phyloP scores from a whole-genome alignment of 2,329 filamentous ascomycete species.

The Colletotrichum sp. region DNA sequence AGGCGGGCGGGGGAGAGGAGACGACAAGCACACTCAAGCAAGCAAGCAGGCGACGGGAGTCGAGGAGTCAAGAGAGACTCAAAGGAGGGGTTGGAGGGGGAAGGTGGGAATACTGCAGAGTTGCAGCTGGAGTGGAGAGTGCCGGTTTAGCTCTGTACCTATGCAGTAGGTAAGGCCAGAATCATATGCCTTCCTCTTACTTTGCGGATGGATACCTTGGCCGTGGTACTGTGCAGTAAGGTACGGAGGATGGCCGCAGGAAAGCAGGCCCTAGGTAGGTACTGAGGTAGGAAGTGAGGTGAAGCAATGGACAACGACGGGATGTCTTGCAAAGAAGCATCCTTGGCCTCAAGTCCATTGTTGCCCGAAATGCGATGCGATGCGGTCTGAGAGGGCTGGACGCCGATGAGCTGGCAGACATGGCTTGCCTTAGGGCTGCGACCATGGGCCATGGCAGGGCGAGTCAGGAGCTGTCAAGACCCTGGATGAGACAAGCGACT shows the following conservation, averaged over 20 bases:
- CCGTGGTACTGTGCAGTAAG: neutral
- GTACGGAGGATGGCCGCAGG: neutral
- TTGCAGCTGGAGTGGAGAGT: conserved; percentile 4
- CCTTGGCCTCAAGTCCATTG: neutral
- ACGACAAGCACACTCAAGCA: neutral
- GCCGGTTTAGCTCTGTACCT: neutral
- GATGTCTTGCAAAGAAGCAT: neutral
- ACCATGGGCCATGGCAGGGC: conserved; percentile 2
- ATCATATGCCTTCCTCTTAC: neutral
- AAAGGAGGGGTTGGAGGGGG: neutral
- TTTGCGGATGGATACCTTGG: neutral
- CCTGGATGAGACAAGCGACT: neutral
- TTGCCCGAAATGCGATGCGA: neutral
- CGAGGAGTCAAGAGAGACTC: neutral
- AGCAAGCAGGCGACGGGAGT: neutral
- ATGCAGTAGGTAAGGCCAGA: neutral
- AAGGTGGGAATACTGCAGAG: neutral
- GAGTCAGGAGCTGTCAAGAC: conserved; percentile 6
- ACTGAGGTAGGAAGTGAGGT: neutral
- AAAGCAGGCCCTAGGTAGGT: neutral
- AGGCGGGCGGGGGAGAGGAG: neutral
- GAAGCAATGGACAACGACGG: neutral
- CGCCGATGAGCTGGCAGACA: conserved; percentile 14
- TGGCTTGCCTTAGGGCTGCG: conserved; percentile 20
- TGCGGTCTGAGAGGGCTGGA: neutral